These are phyloP conservation scores for Saturnispora galanensis DNA, from an alignment of 805 yeast genomes.

Conservation along the genomic window DNA sequence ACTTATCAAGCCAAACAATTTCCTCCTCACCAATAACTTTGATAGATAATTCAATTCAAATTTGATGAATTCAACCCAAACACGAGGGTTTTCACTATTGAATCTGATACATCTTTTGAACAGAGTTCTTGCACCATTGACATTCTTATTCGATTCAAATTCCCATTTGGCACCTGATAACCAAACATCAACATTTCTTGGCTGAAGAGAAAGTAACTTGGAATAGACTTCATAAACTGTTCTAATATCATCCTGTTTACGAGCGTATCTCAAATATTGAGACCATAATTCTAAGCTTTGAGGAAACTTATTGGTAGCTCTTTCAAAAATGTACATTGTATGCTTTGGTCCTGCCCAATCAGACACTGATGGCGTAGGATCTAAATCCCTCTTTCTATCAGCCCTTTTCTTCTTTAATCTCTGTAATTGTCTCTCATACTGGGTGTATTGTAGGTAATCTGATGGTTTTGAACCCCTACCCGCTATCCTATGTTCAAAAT, in stretches of 20 bases:
- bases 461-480: conserved; percentile 72
- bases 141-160: conserved; percentile 78
- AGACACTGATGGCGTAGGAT: conserved; percentile 55
- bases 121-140: conserved; percentile 78
- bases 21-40: conserved; percentile 73
- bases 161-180: conserved; percentile 91
- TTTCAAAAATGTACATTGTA: conserved; percentile 69
- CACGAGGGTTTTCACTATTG: conserved; percentile 57
- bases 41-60: conserved; percentile 83
- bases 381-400: conserved; percentile 48
- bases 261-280: conserved; percentile 58
- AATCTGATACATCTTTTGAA: conserved; percentile 80
- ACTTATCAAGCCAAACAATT: conserved; percentile 67
- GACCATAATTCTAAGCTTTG: conserved; percentile 73
- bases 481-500: conserved; percentile 82
- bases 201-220: conserved; percentile 73
- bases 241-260: conserved; percentile 56
- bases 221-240: conserved; percentile 70
- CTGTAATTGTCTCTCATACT: conserved; percentile 73
- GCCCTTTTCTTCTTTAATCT: conserved; percentile 65
- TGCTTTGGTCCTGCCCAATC: conserved; percentile 85
- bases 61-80: conserved; percentile 83
- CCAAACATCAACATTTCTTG: conserved; percentile 88
- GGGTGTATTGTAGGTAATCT: conserved; percentile 72
- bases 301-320: conserved; percentile 76